Conservation (phyloP, 2,329 filamentous ascomycete genomes). For the Acephala macrosclerotiorum region DNA sequence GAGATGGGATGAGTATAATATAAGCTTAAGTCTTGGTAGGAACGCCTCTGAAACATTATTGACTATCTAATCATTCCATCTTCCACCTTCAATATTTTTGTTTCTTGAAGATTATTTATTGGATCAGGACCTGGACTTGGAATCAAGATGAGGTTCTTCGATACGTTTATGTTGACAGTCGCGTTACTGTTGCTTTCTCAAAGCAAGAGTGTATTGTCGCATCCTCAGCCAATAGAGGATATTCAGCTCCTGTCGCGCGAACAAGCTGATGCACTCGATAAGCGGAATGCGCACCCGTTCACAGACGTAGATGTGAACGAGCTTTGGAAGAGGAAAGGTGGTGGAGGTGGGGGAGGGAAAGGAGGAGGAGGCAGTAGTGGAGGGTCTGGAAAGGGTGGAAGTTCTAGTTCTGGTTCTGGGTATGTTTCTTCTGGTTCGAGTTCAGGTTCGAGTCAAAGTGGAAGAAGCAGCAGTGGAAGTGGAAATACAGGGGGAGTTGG, state of each 20-base stretch:
- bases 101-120: too few species aligned
- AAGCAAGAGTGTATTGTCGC: constrained; percentile 28
- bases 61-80: not conserved
- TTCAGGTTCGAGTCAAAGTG: not conserved
- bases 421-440: constrained; percentile 35
- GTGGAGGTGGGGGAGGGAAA: constrained; percentile 60
- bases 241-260: constrained; percentile 32
- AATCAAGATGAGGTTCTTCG: constrained; percentile 33
- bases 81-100: not conserved
- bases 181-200: constrained; percentile 30
- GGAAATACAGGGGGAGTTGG: constrained; percentile 16
- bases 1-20: not conserved
- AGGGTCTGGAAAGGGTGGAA: constrained; percentile 3
- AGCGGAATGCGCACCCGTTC: constrained; percentile 13
- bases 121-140: too few species aligned
- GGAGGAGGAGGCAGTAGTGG: constrained; percentile 43
- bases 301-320: constrained; percentile 43
- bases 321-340: constrained; percentile 67
- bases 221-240: constrained; percentile 33
- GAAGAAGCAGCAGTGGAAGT: not conserved
- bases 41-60: not conserved
- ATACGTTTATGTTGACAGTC: constrained; percentile 27
- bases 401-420: constrained; percentile 34
- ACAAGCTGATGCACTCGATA: constrained; percentile 16
- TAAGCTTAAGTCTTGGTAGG: constrained; percentile 8